Conservation (phyloP, 306 rosid genomes). For the Prunus persica region DNA sequence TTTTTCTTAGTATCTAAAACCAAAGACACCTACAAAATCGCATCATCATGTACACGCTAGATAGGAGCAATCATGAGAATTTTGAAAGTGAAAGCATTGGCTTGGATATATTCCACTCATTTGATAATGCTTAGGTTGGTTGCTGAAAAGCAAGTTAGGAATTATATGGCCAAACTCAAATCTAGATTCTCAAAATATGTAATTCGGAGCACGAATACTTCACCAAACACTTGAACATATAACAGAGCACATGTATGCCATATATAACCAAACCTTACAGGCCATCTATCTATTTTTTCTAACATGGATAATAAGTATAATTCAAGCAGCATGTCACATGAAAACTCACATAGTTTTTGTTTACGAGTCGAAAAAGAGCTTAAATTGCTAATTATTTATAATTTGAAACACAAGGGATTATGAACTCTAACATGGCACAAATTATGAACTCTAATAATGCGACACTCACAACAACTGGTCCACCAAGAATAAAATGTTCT, state of each 20-base stretch:
- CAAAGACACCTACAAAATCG: conserved; percentile 9
- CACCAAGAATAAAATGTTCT: no score
- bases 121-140: not conserved
- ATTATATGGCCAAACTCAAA: not conserved
- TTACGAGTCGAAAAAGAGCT: no score
- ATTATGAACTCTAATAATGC: no score
- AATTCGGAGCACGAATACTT: not conserved
- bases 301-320: not conserved
- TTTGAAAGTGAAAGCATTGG: not conserved
- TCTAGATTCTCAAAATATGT: not conserved
- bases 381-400: not conserved
- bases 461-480: no score
- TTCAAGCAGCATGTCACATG: not conserved
- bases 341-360: not conserved
- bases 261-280: not conserved
- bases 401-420: not conserved
- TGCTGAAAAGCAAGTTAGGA: not conserved
- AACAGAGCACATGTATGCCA: not conserved
- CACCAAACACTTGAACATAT: not conserved
- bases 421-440: no score
- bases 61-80: not conserved
- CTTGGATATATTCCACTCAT: not conserved
- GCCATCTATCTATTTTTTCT: not conserved
- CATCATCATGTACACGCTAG: not conserved
- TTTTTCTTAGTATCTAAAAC: not conserved